Percentiles rank a stretch among this genome's conserved stretches.
Conservation (phyloP, 23 red algal genomes). For the Gracilaria caudata region DNA sequence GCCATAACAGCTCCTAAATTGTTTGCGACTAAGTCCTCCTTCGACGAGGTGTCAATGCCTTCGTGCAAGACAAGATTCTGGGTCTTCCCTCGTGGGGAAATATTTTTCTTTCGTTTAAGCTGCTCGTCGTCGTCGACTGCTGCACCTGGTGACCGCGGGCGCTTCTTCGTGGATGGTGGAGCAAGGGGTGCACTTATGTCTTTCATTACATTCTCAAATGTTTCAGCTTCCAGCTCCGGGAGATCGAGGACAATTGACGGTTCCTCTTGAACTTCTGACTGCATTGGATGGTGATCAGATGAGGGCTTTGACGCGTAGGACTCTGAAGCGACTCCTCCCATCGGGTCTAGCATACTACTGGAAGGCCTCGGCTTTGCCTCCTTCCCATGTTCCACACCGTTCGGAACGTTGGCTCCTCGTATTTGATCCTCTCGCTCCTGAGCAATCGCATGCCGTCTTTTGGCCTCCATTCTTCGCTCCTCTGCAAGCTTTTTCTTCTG, state of each 20-base stretch:
- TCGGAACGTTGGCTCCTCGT: background rate
- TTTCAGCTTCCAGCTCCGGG: background rate
- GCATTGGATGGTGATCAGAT: background rate
- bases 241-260: background rate
- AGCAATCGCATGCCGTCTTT: background rate
- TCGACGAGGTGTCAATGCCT: background rate
- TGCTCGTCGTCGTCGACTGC: background rate
- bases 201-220: constrained; percentile 1
- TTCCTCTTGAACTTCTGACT: background rate
- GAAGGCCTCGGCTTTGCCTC: background rate
- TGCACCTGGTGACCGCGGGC: background rate
- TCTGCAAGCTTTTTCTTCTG: background rate
- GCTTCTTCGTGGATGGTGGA: background rate
- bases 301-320: background rate
- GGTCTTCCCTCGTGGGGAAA: background rate
- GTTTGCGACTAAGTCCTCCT: too few relatives aligned
- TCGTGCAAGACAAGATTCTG: background rate
- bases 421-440: background rate
- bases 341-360: background rate
- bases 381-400: background rate
- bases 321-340: background rate
- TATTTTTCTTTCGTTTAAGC: background rate
- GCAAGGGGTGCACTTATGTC: constrained; percentile 22
- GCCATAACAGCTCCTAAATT: background rate
- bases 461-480: background rate